phyloP scores from a whole-genome alignment of 2,329 filamentous ascomycete genomes.

The Penicillium sclerotiorum region DNA sequence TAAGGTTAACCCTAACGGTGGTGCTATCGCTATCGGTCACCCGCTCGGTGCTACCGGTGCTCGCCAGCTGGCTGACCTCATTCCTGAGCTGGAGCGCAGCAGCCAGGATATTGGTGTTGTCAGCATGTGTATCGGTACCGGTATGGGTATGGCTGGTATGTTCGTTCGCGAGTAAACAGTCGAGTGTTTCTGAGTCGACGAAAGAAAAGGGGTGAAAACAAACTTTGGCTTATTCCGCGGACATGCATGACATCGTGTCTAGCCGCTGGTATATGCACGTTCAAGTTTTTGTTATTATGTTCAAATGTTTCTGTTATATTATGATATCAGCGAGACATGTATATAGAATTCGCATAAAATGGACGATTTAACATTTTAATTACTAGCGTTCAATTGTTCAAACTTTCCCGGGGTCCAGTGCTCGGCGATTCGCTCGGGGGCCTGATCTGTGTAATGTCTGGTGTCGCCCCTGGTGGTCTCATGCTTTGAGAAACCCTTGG shows the following conservation, averaged over 20 bases:
- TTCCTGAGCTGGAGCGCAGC: slow-evolving; percentile 68
- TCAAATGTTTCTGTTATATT: slow-evolving; percentile 10
- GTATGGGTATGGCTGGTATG: slow-evolving; percentile 66
- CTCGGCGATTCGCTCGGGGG: no score
- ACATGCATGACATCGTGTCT: neutral
- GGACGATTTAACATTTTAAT: neutral
- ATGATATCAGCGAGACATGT: slow-evolving; percentile 28
- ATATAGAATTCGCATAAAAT: slow-evolving; percentile 21
- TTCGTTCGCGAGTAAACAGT: slow-evolving; percentile 63
- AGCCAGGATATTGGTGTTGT: slow-evolving; percentile 78
- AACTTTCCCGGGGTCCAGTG: no score
- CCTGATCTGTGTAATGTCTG: no score
- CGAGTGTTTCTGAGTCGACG: slow-evolving; percentile 1
- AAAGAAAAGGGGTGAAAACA: neutral
- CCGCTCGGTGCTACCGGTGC: slow-evolving; percentile 87
- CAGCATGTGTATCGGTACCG: slow-evolving; percentile 59
- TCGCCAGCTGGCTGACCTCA: slow-evolving; percentile 73
- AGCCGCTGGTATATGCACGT: slow-evolving; percentile 1
- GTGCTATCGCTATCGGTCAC: slow-evolving; percentile 92
- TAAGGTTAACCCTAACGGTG: slow-evolving; percentile 87
- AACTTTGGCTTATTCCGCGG: slow-evolving; percentile 2
- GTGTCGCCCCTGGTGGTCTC: no score
- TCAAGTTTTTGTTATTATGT: neutral
- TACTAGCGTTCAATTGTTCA: neutral
- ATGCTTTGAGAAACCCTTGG: no score